Percentiles rank a stretch among this genome's conserved stretches.
Conservation (phyloP, 1,284 basidiomycete genomes). For the Ceratobasidium sp. region DNA sequence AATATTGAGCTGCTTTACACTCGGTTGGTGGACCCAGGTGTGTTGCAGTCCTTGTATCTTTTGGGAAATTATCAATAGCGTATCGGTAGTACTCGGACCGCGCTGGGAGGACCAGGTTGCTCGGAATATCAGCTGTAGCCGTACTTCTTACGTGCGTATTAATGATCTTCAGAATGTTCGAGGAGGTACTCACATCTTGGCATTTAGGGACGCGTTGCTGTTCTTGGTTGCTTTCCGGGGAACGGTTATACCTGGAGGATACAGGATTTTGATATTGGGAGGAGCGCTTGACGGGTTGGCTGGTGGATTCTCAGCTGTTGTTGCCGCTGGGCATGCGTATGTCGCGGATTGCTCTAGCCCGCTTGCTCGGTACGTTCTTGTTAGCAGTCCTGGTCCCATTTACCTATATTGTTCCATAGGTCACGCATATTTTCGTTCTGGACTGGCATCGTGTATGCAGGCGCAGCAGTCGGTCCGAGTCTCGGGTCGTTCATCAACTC, state of each 20-base stretch:
- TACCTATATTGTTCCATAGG: not conserved
- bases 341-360: constrained; percentile 65
- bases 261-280: constrained; percentile 78
- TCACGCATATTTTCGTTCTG: constrained; percentile 68
- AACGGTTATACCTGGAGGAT: constrained; percentile 72
- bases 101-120: constrained; percentile 70
- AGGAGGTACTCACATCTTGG: not conserved
- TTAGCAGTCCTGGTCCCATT: not conserved
- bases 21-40: constrained; percentile 58
- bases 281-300: constrained; percentile 75
- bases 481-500: constrained; percentile 71
- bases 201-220: constrained; percentile 65
- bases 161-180: not conserved
- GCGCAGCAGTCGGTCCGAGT: constrained; percentile 75
- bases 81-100: constrained; percentile 73
- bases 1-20: constrained; percentile 38
- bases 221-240: constrained; percentile 67
- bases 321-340: constrained; percentile 66
- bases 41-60: constrained; percentile 46
- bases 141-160: constrained; percentile 60
- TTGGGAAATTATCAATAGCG: not conserved
- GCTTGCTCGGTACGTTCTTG: constrained; percentile 50
- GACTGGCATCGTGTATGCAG: constrained; percentile 68
- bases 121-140: constrained; percentile 69
- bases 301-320: constrained; percentile 65